Conservation (phyloP, 1,284 basidiomycete genomes). For the Lentinula novae-zelandiae region DNA sequence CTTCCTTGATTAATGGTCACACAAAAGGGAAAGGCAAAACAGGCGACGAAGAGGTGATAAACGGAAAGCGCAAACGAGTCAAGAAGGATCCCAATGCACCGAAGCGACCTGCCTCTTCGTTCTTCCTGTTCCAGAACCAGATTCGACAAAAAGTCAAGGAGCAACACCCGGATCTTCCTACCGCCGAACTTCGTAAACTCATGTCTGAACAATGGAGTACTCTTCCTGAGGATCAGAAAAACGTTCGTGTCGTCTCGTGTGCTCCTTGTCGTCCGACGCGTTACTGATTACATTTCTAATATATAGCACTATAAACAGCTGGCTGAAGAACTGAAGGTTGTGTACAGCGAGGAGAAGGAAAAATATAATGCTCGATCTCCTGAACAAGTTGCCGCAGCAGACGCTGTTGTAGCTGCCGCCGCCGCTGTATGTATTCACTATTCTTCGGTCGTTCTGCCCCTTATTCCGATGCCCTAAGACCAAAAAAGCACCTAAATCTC, state of each 20-base stretch:
- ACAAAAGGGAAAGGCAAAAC: slow-evolving; percentile 52
- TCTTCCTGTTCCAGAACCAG: slow-evolving; percentile 95
- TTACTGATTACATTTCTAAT: slow-evolving; percentile 9
- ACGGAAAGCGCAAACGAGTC: slow-evolving; percentile 55
- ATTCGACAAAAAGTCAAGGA: slow-evolving; percentile 72
- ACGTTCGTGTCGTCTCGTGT: slow-evolving; percentile 46
- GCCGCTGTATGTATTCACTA: slow-evolving; percentile 30
- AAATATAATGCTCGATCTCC: slow-evolving; percentile 50
- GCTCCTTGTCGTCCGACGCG: slow-evolving; percentile 12
- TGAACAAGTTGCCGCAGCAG: slow-evolving; percentile 40
- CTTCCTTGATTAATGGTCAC: not conserved
- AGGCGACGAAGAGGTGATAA: slow-evolving; percentile 36
- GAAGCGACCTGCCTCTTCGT: slow-evolving; percentile 91
- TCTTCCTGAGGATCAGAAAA: slow-evolving; percentile 67
- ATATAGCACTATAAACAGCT: slow-evolving; percentile 35
- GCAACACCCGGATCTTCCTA: slow-evolving; percentile 60
- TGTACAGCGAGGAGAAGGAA: slow-evolving; percentile 45
- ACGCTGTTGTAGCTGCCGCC: slow-evolving; percentile 35
- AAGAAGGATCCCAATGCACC: slow-evolving; percentile 89
- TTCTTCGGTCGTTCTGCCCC: not conserved
- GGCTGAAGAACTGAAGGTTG: slow-evolving; percentile 40
- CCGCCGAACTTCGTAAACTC: slow-evolving; percentile 70
- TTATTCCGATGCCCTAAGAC: not conserved
- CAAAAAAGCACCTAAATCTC: slow-evolving; percentile 4
- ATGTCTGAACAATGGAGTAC: slow-evolving; percentile 76